phyloP scores from a whole-genome alignment of 2,329 filamentous ascomycete genomes.

The Cordyceps tenuipes region DNA sequence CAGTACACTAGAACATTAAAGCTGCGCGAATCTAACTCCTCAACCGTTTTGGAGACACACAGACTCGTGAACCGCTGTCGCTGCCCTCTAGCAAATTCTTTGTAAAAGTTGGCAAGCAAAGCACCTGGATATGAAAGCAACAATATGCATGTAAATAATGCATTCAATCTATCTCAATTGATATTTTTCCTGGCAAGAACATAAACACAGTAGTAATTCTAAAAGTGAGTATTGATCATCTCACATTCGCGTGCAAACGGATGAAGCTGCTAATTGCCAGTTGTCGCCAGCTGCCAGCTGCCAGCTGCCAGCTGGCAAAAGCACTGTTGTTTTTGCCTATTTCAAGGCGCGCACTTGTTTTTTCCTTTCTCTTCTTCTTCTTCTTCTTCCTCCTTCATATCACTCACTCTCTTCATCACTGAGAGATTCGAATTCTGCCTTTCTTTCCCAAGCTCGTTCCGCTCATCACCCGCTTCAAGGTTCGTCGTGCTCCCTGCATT shows the following conservation, averaged over 20 bases:
- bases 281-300: not conserved
- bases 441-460: not conserved
- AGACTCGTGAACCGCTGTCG: too few relatives aligned
- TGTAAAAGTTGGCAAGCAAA: too few relatives aligned
- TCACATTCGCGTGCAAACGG: not conserved
- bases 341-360: conserved; percentile 1
- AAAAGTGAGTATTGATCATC: too few relatives aligned
- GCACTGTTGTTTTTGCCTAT: not conserved
- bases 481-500: not conserved
- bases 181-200: too few relatives aligned
- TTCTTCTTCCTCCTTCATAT: not conserved
- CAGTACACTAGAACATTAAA: not conserved
- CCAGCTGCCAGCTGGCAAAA: not conserved
- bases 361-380: not conserved
- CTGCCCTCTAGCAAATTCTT: too few relatives aligned
- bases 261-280: not conserved
- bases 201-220: too few relatives aligned
- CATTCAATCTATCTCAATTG: too few relatives aligned
- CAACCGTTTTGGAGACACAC: too few relatives aligned
- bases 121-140: too few relatives aligned
- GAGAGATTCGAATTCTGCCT: too few relatives aligned
- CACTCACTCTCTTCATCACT: not conserved
- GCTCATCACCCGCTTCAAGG: not conserved
- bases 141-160: too few relatives aligned
- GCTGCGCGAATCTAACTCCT: too few relatives aligned